Evolutionary conservation across 1,284 basidiomycete species (phyloP).

Genomic region (Heterobasidion occidentale): DNA sequence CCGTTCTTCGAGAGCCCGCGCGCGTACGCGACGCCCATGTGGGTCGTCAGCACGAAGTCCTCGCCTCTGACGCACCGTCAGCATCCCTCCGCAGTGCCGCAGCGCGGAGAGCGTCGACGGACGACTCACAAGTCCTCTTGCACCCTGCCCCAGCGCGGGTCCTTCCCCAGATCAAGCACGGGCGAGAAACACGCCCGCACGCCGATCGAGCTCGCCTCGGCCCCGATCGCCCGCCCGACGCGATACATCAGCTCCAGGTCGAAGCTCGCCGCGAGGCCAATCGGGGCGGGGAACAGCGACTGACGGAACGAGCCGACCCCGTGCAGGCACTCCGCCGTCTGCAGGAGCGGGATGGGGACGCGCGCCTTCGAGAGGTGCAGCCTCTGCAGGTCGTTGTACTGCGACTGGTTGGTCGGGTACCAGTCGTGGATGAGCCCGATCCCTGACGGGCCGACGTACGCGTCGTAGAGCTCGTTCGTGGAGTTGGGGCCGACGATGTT

Average conservation of each 20-base stretch:
- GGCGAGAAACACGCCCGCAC: conserved; percentile 23
- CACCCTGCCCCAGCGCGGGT: conserved; percentile 21
- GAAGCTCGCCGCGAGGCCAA: conserved; percentile 18
- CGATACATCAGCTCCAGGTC: conserved; percentile 16
- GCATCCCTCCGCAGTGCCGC: background rate
- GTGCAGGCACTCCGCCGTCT: conserved; percentile 21
- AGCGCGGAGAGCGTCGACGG: background rate
- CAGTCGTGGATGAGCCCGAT: conserved; percentile 22
- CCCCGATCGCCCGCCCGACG: conserved; percentile 20
- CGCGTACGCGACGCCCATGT: conserved; percentile 21
- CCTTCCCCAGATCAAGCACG: conserved; percentile 22
- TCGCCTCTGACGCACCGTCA: background rate
- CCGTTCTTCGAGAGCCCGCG: conserved; percentile 11
- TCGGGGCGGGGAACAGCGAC: conserved; percentile 20
- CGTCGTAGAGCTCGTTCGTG: conserved; percentile 17
- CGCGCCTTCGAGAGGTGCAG: conserved; percentile 18
- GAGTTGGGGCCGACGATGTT: conserved; percentile 21
- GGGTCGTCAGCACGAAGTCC: conserved; percentile 7
- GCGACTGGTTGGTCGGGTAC: conserved; percentile 17
- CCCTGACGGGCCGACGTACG: conserved; percentile 4
- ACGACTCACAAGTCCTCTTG: conserved; percentile 10
- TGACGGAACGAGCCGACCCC: conserved; percentile 22
- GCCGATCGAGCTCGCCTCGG: conserved; percentile 21
- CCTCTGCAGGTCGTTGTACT: conserved; percentile 19
- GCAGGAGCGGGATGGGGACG: conserved; percentile 19